phyloP scores from a whole-genome alignment of 768 basidiomycete genomes.

The Termitomyces sp. region DNA sequence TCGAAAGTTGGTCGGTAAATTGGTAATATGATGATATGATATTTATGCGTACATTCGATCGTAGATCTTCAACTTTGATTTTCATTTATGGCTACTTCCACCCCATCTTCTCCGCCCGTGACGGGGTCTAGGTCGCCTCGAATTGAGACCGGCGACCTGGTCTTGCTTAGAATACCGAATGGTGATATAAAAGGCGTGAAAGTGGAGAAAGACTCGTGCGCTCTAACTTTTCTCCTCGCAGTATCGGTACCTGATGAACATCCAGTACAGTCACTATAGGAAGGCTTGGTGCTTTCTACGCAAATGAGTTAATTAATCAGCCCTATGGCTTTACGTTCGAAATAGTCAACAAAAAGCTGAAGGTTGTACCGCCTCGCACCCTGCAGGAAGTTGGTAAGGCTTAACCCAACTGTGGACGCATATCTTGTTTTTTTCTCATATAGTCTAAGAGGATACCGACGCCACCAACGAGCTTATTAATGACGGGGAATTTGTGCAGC shows the following conservation, averaged over 20 bases:
- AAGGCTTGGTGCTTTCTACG: conserved; percentile 79
- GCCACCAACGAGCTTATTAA: conserved; percentile 97
- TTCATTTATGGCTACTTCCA: conserved; percentile 4
- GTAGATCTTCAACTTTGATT: neutral
- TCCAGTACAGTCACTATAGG: conserved; percentile 69
- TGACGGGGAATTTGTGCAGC: conserved; percentile 80
- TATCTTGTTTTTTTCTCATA: neutral
- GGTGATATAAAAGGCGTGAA: conserved; percentile 74
- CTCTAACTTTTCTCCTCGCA: conserved; percentile 3
- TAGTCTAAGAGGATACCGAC: conserved; percentile 81
- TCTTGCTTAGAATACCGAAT: conserved; percentile 75
- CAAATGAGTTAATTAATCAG: conserved; percentile 72
- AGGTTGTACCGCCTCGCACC: conserved; percentile 51
- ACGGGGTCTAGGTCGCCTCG: conserved; percentile 19
- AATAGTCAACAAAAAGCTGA: conserved; percentile 67
- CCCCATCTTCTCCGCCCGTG: neutral
- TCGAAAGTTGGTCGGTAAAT: too few relatives aligned
- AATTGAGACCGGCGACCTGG: conserved; percentile 68
- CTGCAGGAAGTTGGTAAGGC: conserved; percentile 77
- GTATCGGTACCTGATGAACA: neutral
- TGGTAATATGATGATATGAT: neutral
- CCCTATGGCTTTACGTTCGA: conserved; percentile 90
- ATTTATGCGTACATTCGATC: neutral
- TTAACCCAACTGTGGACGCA: neutral
- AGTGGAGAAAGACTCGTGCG: conserved; percentile 68